Evolutionary conservation across 768 basidiomycete species (phyloP), one percentile per base, ranked within the genome.

Genomic region (Leccinellum luteum): DNA sequence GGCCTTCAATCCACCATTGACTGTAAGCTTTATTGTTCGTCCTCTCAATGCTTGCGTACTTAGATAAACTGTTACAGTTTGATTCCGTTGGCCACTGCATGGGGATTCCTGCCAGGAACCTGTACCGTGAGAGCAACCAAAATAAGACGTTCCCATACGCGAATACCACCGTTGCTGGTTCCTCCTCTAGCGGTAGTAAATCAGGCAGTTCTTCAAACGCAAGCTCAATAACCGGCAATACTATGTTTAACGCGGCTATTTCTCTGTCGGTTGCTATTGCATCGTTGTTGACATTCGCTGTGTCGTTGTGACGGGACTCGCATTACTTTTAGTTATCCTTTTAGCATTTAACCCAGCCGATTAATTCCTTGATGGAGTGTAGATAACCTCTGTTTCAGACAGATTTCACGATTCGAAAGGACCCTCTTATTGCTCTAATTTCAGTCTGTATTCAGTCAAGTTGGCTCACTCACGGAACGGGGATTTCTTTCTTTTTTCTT

Each of bases 81-180:
- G 79, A 87, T 74, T 78, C 91, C 41, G 89, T 98, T 68, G 89
- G 92, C 28, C 64, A 83, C 57, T 98, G 96, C 80, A 78, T 81
- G 56, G 81, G 79, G 51, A 80, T 85, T 64, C 81, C 85, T 6
- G 65, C 80, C 21, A 73, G 76, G 31, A 82, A 96, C 69, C 76
- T 94, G 43, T 98, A 97, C 76, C 76, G 86, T 48, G 95, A 98
- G 77, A 90, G 87, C 27, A 92, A 85, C 62, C 76, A 76, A 57
- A 94, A 95, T 72, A 66, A 64, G 21, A 75, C 85, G 0, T 90
- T 89, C 81, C 86, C 85, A 19, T 81, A 76, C 58, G 48, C 71
- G 47, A 78, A 81, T 58, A 71, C 74, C 51, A 72, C 71, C 1
- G 7, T 31, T 17, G 48, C 35, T 17, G 60, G 57, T 6, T 52